These are phyloP conservation scores for Psilocybe sp. DNA, from an alignment of 768 basidiomycete species.

Conservation along the genomic window DNA sequence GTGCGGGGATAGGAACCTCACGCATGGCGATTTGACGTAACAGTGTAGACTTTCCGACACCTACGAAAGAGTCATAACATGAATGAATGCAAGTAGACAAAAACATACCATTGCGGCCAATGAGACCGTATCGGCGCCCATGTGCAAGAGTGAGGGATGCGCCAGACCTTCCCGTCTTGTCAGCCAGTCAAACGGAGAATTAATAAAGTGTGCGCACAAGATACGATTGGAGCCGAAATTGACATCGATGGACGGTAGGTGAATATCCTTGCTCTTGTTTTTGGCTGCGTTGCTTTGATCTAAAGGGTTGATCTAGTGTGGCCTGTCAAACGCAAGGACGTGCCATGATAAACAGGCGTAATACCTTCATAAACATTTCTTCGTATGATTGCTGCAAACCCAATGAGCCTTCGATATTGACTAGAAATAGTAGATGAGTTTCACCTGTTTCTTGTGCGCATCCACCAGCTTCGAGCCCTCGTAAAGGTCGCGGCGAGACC, in stretches of 20 bases:
- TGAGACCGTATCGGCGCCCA: conserved; percentile 88
- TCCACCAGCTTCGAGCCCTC: conserved; percentile 96
- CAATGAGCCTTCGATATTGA: conserved; percentile 1
- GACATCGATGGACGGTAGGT: conserved; percentile 92
- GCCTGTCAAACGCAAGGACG: background rate
- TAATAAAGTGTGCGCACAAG: conserved; percentile 43
- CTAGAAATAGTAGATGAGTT: conserved; percentile 2
- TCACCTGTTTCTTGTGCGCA: conserved; percentile 84
- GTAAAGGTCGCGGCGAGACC: conserved; percentile 85
- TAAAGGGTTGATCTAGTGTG: conserved; percentile 80
- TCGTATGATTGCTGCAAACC: conserved; percentile 85
- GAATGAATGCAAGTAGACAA: background rate
- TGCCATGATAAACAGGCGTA: background rate
- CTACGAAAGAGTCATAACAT: conserved; percentile 25
- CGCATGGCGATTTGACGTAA: conserved; percentile 92
- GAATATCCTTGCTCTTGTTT: conserved; percentile 97
- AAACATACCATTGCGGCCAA: conserved; percentile 75
- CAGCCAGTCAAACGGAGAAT: background rate
- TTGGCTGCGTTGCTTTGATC: conserved; percentile 75
- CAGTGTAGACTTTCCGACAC: conserved; percentile 96
- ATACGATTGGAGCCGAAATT: conserved; percentile 95
- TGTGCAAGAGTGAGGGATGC: conserved; percentile 86
- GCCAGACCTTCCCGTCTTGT: conserved; percentile 53
- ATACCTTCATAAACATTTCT: conserved; percentile 97
- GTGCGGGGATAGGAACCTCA: conserved; percentile 89